These are phyloP conservation scores for Beta macrorhiza DNA, from an alignment of 179 eudicot genomes.

Conservation along the genomic window DNA sequence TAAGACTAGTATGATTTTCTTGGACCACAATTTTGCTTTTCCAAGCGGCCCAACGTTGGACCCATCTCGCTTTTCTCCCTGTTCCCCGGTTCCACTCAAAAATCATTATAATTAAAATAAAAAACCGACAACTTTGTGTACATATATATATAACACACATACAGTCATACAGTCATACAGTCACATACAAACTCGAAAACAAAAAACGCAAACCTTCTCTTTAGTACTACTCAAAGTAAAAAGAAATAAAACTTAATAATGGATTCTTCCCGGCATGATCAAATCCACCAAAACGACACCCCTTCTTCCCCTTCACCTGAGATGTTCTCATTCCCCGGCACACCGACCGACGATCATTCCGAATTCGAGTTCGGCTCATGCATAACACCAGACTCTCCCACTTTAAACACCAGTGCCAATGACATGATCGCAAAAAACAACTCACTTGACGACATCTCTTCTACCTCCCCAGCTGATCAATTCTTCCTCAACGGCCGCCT, in stretches of 20 bases:
- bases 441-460: background rate
- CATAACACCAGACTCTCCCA: constrained; percentile 30
- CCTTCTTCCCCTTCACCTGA: constrained; percentile 38
- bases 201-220: background rate
- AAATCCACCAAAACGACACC: constrained; percentile 5
- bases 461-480: constrained; percentile 48
- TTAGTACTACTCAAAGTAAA: too few species aligned
- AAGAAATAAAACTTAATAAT: background rate
- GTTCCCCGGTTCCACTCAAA: constrained; percentile 35
- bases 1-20: constrained; percentile 31
- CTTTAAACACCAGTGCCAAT: background rate
- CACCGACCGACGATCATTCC: constrained; percentile 27
- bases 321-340: constrained; percentile 46
- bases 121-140: constrained; percentile 7
- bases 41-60: constrained; percentile 39
- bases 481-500: constrained; percentile 51
- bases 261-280: constrained; percentile 13
- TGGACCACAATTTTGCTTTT: constrained; percentile 39
- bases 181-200: background rate
- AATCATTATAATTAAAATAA: background rate
- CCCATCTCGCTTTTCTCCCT: constrained; percentile 36
- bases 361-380: constrained; percentile 58
- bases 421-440: background rate
- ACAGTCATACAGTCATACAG: background rate
- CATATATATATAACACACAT: constrained; percentile 11